Conservation (phyloP, 1,284 basidiomycete species). For the Ceratobasidium theobromae region DNA sequence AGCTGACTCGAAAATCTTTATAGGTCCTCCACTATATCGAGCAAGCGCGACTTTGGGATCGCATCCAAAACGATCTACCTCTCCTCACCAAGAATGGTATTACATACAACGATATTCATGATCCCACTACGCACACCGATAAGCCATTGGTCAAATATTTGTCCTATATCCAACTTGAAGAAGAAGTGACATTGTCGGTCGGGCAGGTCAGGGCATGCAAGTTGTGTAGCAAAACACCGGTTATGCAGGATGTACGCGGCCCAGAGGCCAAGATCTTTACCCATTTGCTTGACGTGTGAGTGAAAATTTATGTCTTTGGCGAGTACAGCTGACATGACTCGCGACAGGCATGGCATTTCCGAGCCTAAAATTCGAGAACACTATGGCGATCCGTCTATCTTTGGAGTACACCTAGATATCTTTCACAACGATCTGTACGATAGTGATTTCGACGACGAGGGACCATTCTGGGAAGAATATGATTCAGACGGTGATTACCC, state of each 20-base stretch:
- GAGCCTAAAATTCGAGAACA: constrained; percentile 4
- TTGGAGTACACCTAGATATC: too few species aligned
- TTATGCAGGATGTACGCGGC: neutral
- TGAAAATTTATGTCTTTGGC: neutral
- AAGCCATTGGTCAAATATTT: neutral
- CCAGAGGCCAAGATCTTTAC: neutral
- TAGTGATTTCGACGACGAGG: too few species aligned
- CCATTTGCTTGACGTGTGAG: constrained; percentile 12
- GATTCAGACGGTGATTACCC: neutral
- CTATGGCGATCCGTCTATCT: too few species aligned
- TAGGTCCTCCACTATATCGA: constrained; percentile 8
- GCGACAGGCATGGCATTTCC: neutral
- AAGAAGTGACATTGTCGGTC: neutral
- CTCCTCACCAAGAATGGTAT: neutral
- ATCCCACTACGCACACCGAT: neutral
- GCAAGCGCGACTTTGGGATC: neutral
- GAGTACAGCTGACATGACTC: neutral
- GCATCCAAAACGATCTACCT: neutral
- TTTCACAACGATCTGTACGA: too few species aligned
- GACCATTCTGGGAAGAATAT: too few species aligned
- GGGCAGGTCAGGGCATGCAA: neutral
- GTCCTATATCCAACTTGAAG: neutral
- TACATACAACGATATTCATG: neutral
- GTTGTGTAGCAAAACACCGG: neutral
- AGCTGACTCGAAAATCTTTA: neutral